Conservation (phyloP, 768 basidiomycete genomes). For the Russula compacta region DNA sequence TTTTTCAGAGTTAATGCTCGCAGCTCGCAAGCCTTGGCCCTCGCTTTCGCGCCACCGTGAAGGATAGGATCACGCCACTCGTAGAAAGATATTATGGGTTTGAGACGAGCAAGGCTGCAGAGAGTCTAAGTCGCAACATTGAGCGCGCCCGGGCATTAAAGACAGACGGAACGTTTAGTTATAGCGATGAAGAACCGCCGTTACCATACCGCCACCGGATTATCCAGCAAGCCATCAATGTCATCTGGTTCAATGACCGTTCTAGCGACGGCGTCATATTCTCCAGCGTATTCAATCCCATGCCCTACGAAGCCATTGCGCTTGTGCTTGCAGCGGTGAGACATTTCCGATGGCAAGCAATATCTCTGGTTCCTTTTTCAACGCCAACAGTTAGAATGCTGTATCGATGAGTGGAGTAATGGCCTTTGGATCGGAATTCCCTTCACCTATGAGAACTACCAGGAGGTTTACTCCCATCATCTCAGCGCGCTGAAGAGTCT, state of each 20-base stretch:
- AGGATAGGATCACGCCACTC: conserved; percentile 6
- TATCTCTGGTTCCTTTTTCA: background rate
- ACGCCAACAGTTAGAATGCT: conserved; percentile 8
- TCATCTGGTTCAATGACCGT: conserved; percentile 14
- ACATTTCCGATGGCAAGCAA: background rate
- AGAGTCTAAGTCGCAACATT: conserved; percentile 1
- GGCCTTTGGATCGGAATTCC: conserved; percentile 3
- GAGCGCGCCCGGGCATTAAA: background rate
- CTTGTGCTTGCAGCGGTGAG: conserved; percentile 12
- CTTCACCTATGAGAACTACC: conserved; percentile 11
- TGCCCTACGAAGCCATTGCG: conserved; percentile 14
- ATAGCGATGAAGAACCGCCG: background rate
- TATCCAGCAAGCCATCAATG: conserved; percentile 9
- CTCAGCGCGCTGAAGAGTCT: conserved; percentile 1
- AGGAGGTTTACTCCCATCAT: conserved; percentile 2
- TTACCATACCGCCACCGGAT: conserved; percentile 10
- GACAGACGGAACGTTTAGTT: background rate
- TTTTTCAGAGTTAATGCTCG: background rate
- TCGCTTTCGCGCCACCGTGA: conserved; percentile 1
- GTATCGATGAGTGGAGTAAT: conserved; percentile 10
- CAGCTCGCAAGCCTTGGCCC: conserved; percentile 1
- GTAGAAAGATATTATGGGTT: conserved; percentile 12
- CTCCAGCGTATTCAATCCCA: conserved; percentile 5
- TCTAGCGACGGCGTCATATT: conserved; percentile 9
- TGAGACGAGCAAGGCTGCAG: conserved; percentile 7